Percentiles rank a stretch among this genome's conserved stretches.
phyloP scores from a whole-genome alignment of 306 rosid genomes.

The Prinsepia uniflora region DNA sequence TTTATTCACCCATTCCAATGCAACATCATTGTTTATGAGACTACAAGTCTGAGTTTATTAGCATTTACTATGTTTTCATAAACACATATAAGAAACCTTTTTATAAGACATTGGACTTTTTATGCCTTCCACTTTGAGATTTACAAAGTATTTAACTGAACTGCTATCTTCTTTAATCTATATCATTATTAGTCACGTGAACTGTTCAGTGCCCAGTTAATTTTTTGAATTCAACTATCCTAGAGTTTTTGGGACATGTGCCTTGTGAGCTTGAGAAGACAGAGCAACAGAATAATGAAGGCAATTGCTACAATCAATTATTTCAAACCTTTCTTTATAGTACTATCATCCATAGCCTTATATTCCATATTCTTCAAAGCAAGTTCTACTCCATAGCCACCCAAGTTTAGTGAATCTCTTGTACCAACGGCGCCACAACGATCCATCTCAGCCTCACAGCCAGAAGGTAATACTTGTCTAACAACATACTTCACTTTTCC shows the following conservation, averaged over 20 bases:
- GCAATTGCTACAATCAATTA: conserved; percentile 16
- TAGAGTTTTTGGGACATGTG: background rate
- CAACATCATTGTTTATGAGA: background rate
- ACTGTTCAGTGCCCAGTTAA: background rate
- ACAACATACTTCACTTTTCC: conserved; percentile 77
- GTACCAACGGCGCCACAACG: conserved; percentile 86
- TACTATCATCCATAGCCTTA: conserved; percentile 90
- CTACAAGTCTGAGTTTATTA: background rate
- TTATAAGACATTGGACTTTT: background rate
- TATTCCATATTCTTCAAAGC: conserved; percentile 98
- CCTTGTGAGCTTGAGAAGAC: conserved; percentile 1
- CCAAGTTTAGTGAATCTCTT: conserved; percentile 71
- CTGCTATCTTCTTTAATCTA: background rate
- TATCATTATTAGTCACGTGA: background rate
- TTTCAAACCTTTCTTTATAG: conserved; percentile 74
- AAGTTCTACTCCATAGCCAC: conserved; percentile 97
- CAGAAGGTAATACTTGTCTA: conserved; percentile 73
- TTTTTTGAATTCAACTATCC: background rate
- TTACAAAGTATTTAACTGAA: background rate
- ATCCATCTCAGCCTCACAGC: conserved; percentile 62
- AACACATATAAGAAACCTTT: background rate
- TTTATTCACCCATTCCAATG: background rate
- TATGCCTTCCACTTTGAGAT: background rate
- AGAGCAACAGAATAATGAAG: conserved; percentile 4
- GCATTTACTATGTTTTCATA: background rate